Evolutionary conservation across 2,329 filamentous ascomycete species (phyloP).

Genomic region (Pseudofabraea citricarpa): DNA sequence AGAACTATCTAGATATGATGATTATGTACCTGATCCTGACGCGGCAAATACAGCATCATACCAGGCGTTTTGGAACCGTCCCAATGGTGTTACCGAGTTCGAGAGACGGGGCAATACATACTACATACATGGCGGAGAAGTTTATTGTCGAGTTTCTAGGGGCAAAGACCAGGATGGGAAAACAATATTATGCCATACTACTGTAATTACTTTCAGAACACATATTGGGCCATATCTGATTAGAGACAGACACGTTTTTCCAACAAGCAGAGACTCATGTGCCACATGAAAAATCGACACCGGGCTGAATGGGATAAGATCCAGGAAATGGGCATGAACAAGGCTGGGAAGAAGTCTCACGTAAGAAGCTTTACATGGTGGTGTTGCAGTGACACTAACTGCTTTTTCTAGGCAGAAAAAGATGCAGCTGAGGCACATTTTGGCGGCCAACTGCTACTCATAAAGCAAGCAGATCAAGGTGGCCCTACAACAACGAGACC

Average conservation of each 20-base stretch:
- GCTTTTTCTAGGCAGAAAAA: background rate
- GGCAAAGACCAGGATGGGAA: background rate
- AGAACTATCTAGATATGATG: too few species aligned
- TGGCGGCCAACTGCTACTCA: background rate
- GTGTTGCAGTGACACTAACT: background rate
- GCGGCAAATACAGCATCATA: background rate
- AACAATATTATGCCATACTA: background rate
- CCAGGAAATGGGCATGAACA: background rate
- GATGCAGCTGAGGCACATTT: background rate
- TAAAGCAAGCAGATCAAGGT: background rate
- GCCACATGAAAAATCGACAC: background rate
- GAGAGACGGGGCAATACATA: background rate
- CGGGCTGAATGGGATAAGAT: background rate
- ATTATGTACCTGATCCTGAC: background rate
- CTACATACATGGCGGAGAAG: background rate
- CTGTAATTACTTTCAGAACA: background rate
- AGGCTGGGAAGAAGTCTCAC: background rate
- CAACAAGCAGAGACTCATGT: background rate
- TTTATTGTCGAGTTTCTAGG: background rate
- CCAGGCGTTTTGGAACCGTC: background rate
- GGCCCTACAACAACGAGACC: too few species aligned
- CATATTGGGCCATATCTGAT: background rate
- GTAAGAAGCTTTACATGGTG: background rate
- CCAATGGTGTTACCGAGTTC: background rate
- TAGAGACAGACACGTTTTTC: background rate